Conservation (phyloP, 2,329 filamentous ascomycete genomes). For the Diaporthe sp. region DNA sequence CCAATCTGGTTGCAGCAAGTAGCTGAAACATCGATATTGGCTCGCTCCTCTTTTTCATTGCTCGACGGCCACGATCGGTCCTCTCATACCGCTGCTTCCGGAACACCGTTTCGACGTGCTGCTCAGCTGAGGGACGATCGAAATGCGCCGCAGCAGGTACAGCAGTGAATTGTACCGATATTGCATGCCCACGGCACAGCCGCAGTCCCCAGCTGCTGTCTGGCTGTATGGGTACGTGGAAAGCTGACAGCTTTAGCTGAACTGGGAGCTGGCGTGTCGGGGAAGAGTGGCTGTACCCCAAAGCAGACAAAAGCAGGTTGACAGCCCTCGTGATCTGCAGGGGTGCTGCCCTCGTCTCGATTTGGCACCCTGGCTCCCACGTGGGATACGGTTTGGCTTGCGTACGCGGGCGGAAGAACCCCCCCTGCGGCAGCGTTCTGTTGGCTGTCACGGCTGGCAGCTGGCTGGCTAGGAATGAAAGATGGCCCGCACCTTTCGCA, state of each 20-base stretch:
- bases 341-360: not conserved
- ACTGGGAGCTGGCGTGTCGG: not conserved
- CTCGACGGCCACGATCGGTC: not conserved
- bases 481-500: conserved; percentile 3
- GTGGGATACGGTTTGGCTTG: conserved; percentile 25
- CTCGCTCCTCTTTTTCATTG: not conserved
- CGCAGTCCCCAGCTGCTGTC: conserved; percentile 1
- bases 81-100: conserved; percentile 22
- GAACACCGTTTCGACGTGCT: conserved; percentile 11
- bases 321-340: conserved; percentile 22
- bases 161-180: not conserved
- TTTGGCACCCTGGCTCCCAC: not conserved
- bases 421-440: not conserved
- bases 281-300: not conserved
- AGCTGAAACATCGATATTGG: not conserved
- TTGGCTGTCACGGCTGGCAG: not conserved
- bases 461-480: not conserved
- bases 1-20: not conserved
- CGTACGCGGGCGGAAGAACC: not conserved
- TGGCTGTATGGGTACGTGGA: not conserved
- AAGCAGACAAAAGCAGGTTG: conserved; percentile 16
- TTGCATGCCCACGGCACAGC: conserved; percentile 7
- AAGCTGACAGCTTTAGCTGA: conserved; percentile 13
- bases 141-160: conserved; percentile 18
- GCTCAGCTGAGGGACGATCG: conserved; percentile 6